phyloP scores from a whole-genome alignment of 169 alveolate species.

The Eimeria brunetti region DNA sequence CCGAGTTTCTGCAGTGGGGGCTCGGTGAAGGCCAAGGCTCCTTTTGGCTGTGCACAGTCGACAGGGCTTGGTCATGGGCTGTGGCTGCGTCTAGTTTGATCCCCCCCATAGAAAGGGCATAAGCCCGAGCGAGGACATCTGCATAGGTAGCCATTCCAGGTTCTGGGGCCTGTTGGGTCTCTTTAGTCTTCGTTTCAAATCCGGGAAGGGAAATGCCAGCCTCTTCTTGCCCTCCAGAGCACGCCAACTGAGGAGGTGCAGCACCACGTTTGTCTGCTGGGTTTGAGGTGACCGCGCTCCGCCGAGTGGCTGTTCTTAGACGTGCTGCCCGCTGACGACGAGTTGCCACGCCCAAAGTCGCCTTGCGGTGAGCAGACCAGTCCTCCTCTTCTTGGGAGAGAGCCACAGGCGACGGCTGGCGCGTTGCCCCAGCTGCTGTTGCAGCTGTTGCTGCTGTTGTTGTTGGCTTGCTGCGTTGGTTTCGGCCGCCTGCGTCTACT shows the following conservation, averaged over 20 bases:
- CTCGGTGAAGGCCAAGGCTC: constrained; percentile 6
- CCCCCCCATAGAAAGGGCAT: constrained; percentile 2
- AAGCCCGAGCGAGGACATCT: constrained; percentile 30
- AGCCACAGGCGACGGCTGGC: constrained; percentile 7
- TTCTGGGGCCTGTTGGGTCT: neutral
- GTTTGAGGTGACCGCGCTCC: neutral
- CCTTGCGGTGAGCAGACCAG: constrained; percentile 10
- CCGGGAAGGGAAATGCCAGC: neutral
- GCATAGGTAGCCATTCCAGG: constrained; percentile 11
- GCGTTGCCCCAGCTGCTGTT: neutral
- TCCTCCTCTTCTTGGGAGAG: constrained; percentile 34
- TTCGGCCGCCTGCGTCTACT: constrained; percentile 27
- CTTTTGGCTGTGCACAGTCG: neutral
- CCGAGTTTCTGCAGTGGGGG: neutral
- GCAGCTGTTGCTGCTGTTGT: neutral
- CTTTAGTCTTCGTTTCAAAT: neutral
- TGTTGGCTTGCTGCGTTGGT: constrained; percentile 32
- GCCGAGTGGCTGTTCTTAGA: neutral
- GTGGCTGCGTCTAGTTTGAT: neutral
- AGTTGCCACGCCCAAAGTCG: constrained; percentile 30
- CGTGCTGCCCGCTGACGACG: constrained; percentile 56
- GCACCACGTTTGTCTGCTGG: neutral
- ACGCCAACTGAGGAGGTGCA: neutral
- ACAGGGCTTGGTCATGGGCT: constrained; percentile 1
- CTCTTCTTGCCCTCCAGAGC: constrained; percentile 25